Evolutionary conservation across 129 eudicot genomes (phyloP).

Genomic region (Logfia minima): DNA sequence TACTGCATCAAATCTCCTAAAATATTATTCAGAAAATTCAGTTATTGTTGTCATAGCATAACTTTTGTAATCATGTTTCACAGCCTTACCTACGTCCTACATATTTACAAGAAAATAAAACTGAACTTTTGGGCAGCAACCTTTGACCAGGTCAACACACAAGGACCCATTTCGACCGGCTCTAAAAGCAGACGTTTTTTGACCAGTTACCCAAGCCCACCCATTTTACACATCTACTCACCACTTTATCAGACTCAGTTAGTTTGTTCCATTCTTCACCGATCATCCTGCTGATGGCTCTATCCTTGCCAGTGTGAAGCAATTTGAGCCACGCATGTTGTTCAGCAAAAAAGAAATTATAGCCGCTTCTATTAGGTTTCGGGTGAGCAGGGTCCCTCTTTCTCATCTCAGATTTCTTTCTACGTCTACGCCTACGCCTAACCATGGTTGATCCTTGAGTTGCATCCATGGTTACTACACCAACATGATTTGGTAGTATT

Average conservation of each 20-base stretch:
- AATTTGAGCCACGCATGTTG: constrained; percentile 84
- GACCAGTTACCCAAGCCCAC: neutral
- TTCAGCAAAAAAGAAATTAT: constrained; percentile 92
- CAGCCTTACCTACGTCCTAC: too few relatives aligned
- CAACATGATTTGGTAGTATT: constrained; percentile 25
- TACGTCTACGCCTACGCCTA: constrained; percentile 61
- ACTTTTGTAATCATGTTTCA: neutral
- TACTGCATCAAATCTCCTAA: neutral
- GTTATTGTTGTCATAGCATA: neutral
- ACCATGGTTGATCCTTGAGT: constrained; percentile 38
- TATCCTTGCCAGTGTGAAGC: constrained; percentile 70
- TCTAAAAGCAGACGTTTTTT: neutral
- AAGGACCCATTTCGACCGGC: neutral
- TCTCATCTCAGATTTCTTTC: constrained; percentile 81
- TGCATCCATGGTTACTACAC: constrained; percentile 18
- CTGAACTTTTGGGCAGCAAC: too few relatives aligned
- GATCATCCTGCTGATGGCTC: constrained; percentile 83
- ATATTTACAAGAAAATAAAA: too few relatives aligned
- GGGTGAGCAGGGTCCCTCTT: constrained; percentile 94
- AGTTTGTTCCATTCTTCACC: constrained; percentile 91
- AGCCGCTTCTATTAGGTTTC: constrained; percentile 92
- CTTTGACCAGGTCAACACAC: neutral
- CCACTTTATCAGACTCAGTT: constrained; percentile 59
- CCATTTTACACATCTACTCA: constrained; percentile 25
- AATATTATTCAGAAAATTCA: neutral